A percentile compares a stretch with the other conserved stretches of the same genome.
Conservation (phyloP, 768 basidiomycete species). For the Suillus clintonianus region DNA sequence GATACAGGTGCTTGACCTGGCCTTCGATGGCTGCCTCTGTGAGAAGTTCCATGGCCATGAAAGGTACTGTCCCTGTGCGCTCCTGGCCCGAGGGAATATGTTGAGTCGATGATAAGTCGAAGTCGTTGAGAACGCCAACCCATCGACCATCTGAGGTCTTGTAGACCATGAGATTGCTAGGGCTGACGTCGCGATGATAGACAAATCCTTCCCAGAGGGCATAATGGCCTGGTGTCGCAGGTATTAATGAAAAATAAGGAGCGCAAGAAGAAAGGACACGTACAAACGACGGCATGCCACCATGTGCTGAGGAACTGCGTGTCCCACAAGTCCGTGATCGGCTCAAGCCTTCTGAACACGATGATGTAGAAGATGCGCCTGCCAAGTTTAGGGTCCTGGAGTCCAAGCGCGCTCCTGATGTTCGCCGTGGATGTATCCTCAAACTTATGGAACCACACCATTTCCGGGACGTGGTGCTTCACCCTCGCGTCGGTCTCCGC, state of each 20-base stretch:
- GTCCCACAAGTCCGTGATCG: not conserved
- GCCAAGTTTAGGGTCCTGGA: not conserved
- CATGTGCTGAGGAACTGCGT: not conserved
- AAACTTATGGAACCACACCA: not conserved
- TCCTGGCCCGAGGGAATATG: not conserved
- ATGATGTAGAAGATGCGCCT: conserved; percentile 9
- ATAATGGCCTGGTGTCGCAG: conserved; percentile 5
- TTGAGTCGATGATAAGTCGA: not conserved
- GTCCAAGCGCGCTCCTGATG: not conserved
- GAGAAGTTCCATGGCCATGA: conserved; percentile 11
- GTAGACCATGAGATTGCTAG: not conserved
- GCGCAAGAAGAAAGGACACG: too few species aligned
- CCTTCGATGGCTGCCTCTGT: not conserved
- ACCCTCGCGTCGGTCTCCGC: not conserved
- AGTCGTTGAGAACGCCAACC: not conserved
- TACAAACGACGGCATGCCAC: too few species aligned
- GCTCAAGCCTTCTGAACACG: conserved; percentile 1
- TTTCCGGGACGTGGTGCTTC: not conserved
- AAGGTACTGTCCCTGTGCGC: conserved; percentile 17
- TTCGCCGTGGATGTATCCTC: not conserved
- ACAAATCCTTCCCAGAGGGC: not conserved
- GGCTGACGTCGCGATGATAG: not conserved
- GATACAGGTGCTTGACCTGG: not conserved
- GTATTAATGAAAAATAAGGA: too few species aligned
- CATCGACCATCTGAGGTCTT: not conserved